Evolutionary conservation across 1,284 basidiomycete species (phyloP), one percentile per base, ranked within the genome.

Genomic region (Coniferiporia weirii): DNA sequence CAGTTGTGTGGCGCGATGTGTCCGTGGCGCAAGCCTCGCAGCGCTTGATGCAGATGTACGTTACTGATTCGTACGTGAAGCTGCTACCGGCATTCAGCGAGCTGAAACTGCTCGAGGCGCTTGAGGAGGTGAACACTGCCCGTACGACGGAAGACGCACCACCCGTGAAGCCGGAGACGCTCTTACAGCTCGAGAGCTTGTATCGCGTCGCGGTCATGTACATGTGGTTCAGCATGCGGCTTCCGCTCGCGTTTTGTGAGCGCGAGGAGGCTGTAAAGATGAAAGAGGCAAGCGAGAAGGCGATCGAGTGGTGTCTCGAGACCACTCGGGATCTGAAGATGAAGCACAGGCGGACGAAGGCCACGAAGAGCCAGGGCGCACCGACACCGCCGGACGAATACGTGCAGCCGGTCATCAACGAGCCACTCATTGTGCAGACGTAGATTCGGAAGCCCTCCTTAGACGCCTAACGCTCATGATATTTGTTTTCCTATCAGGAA

Each of bases 161-260:
- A 63, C n/a, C 51, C 17, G 8, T 47, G 27, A 57, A 63, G 64
- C 45, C 65, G 67, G 46, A 70, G 0, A 69, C 72, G 7, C 69
- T 86, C 53, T 64, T 66, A 52, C 66, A 71, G n/a, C 76, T 98
- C 40, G 96, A 98, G 72, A 79, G 80, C 2, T 73, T 95, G 57
- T 95, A 98, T 73, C 89, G 90, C 66, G 74, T 84, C n/a, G 70
- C 95, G 27, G 85, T 90, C 15, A 66, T 91, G 17, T 98, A 98
- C 71, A 76, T 93, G 56, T 99, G 96, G 96, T 79, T 97, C 60
- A 79, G 80, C 20, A 88, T 85, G 72, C 84, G 95, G n/a, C 80
- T 86, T 52, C 81, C 85, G 0, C 76, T 94, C 50, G 79, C 84
- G 10, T 98, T 92, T 70, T 75, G 81, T 15, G 80, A 89, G 38